Evolutionary conservation across 345 rosid species (phyloP), one percentile per base, ranked within the genome.

Genomic region (Eucalyptus cloeziana): DNA sequence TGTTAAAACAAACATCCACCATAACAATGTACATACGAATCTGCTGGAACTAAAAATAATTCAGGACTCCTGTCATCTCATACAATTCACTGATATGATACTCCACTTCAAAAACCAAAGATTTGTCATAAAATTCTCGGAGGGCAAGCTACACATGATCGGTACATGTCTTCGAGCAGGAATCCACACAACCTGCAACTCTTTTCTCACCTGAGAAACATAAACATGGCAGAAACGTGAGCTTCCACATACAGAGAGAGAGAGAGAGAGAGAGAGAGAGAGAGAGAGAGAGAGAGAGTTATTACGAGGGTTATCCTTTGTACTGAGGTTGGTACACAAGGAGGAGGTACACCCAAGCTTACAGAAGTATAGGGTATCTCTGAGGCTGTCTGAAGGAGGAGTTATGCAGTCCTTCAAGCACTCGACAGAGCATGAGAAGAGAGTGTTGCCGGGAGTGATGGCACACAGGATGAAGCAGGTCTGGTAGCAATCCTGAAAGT

Each of bases 291-390:
- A 54, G 47, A 37, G 60, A 62, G 50, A 88, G 13, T 3, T 54
- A 13, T 90, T 76, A 93, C 95, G 91, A 6, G 96, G 93, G 54
- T 93, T 69, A 12, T 88, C 58, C 86, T 49, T 88, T 90, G 95
- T 85, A 92, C 94, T 94, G 91, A 94, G 7, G 25, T 88, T 83
- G 62, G 93, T 44, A 89, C 96, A 94, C 54, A 86, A 44, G 89
- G 93, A 87, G n/a, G 86, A 80, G 76, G 96, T 93, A 81, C 95
- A 94, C 3, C 94, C 93, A 85, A 93, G 91, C 89, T 88, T 93
- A 91, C 96, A 94, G 91, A 88, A 93, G 89, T 86, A 64, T 0
- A 86, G 56, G 24, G 87, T 80, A 67, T 88, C 79, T 50, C 52
- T 15, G 21, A 31, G 58, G 58, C 44, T 52, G 87, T 47, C 45